Evolutionary conservation across 2,329 filamentous ascomycete genomes (phyloP), one percentile per base, ranked within the genome.

Genomic region (Penicillium freii): DNA sequence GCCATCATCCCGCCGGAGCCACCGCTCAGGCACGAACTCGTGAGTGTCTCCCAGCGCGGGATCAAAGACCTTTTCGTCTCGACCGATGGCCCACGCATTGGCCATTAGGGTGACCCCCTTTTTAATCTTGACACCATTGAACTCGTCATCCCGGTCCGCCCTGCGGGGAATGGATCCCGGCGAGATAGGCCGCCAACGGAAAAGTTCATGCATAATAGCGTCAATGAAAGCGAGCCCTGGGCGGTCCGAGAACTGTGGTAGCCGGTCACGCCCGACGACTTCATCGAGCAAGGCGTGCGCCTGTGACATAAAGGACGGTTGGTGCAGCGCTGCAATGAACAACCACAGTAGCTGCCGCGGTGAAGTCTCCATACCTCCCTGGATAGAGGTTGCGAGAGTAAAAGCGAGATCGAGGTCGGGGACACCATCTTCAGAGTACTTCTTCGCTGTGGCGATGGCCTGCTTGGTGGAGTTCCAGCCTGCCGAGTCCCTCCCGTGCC

Each of bases 341-440:
- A 75, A 76, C 46, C 77, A 77, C 58, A 78, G 77, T 25, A 81
- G 69, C 0, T 79, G 80, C 9, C 77, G 77, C 0, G 79, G 77
- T 0, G 78, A 81, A 0, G 80, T 82, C 63, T 82, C 80, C 46
- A 75, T 80, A 21, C 80, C 76, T 19, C 79, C 80, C 27, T 80
- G 79, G 57, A 81, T 78, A 3, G 81, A 71, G 0, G 75, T 77
- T 4, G 76, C 77, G 1, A 80, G 76, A 5, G 80, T 75, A 61
- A 78, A 81, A 2, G 77, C 75, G 57, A 82, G 77, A 58, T 81
- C 75, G 11, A 73, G 72, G 34, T 79, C 77, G 0, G 75, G 74
- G 7, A 81, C 44, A 0, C 46, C 50, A 0, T 13, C 44, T 1
- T 56, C 68, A 0, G 64, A 68, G 56, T 78, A 72, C 42, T 80